Base-by-base conservation (phyloP, 2,329 filamentous ascomycete genomes). In the Stagonosporopsis vannaccii region DNA sequence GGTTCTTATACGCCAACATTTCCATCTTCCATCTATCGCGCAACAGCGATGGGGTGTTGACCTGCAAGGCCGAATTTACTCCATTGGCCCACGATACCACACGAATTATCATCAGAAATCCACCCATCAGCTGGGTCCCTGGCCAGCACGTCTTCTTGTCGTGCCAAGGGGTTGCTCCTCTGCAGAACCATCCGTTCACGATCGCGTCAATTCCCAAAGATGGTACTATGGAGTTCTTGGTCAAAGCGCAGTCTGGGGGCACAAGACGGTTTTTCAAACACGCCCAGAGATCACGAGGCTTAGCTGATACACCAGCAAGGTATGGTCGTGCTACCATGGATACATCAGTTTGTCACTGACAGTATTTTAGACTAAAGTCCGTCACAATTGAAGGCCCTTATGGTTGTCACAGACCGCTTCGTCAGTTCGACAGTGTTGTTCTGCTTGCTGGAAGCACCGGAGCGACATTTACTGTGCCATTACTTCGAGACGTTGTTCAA, bases 101-200 rank as follows among this genome's bases (percentile, higher is more conserved):
- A 4, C 80, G 81, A 8, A 78, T 89, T 57, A 83, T 81, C 1
- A 81, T 89, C 40, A 66, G 76, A 1, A 79, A 84, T 20, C 83
- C 84, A 1, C 80, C 82, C 2, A 79, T 88, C 46, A 74, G 68
- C 17, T 90, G 87, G 87, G 79, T 72, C 25, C 80, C 87, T 3
- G 87, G 87, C 1, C 86, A 89, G 58, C 86, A 89, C 67, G 79
- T 85, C 0, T 87, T 87, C 62, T 73, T 89, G 2, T 83, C 83
- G 5, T 87, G 79, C 63, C 86, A 83, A 63, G 79, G 78, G 0
- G 68, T 87, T 33, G 78, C 80, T 17, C 85, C 84, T 0, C 72
- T 89, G 2, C 84, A 88, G 64, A 83, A 82, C 22, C 87, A 90
- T 61, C 87, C 87, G 0, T 89, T 89, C 65, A 88, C 85, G 1